phyloP scores from a whole-genome alignment of 1,139 yeast species.

The Geotrichum restrictum region DNA sequence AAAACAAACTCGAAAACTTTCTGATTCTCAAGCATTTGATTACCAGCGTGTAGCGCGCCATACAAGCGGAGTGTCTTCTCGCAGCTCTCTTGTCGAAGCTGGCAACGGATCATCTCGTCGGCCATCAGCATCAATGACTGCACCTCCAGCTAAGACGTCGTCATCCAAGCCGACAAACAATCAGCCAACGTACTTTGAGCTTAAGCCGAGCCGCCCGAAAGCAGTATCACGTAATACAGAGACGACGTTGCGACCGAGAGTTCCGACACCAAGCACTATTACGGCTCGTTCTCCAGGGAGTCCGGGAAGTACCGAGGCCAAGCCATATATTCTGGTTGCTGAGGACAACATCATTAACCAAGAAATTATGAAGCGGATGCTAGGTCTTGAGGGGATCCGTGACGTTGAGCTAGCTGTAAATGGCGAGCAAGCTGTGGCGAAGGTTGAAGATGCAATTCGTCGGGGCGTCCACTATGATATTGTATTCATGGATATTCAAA shows the following conservation, averaged over 20 bases:
- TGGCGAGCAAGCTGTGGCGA: slow-evolving; percentile 81
- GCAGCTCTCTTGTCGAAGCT: background rate
- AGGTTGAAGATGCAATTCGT: slow-evolving; percentile 51
- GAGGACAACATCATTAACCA: slow-evolving; percentile 92
- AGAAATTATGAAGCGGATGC: slow-evolving; percentile 83
- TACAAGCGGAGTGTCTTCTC: background rate
- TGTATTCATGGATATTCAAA: slow-evolving; percentile 93
- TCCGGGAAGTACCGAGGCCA: background rate
- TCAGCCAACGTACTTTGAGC: slow-evolving; percentile 7
- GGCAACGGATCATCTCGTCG: background rate
- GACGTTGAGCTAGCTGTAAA: slow-evolving; percentile 75
- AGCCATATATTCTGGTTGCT: slow-evolving; percentile 65
- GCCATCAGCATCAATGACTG: background rate
- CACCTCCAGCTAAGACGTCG: background rate
- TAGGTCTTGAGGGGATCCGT: slow-evolving; percentile 68
- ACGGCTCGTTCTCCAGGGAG: slow-evolving; percentile 4
- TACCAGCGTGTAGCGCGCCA: slow-evolving; percentile 14
- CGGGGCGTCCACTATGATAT: slow-evolving; percentile 51
- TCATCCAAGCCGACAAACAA: background rate
- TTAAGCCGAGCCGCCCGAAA: slow-evolving; percentile 1
- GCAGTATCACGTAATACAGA: background rate
- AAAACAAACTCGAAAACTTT: slow-evolving; percentile 51
- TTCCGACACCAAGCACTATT: background rate
- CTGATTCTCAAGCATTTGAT: slow-evolving; percentile 7
- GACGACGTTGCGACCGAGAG: background rate